phyloP scores from a whole-genome alignment of 495 filamentous ascomycete genomes.

The Poronia punctata region DNA sequence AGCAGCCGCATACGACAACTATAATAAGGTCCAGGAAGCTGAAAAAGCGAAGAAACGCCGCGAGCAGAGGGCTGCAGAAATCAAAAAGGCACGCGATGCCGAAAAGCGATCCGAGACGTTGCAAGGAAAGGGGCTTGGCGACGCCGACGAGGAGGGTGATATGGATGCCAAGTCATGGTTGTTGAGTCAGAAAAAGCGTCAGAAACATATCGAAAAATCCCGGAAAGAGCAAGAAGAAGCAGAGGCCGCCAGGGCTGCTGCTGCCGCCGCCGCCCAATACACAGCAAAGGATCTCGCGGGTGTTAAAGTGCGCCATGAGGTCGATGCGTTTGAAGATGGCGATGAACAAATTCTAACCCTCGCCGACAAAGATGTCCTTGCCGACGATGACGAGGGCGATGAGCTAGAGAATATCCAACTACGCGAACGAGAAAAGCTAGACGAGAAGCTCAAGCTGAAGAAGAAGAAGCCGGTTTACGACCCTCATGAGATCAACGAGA shows the following conservation, averaged over 20 bases:
- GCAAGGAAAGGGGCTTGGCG: slow-evolving; percentile 73
- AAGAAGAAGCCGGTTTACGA: slow-evolving; percentile 90
- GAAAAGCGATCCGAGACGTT: slow-evolving; percentile 67
- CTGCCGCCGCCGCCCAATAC: slow-evolving; percentile 52
- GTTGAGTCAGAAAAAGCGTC: slow-evolving; percentile 76
- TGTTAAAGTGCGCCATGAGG: slow-evolving; percentile 83
- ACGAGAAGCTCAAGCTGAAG: slow-evolving; percentile 75
- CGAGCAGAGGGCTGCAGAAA: slow-evolving; percentile 66
- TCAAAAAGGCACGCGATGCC: slow-evolving; percentile 82
- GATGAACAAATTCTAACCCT: slow-evolving; percentile 84
- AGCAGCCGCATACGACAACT: slow-evolving; percentile 64
- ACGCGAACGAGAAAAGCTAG: slow-evolving; percentile 67
- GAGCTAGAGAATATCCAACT: slow-evolving; percentile 82
- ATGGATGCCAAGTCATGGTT: slow-evolving; percentile 81
- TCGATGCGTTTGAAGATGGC: slow-evolving; percentile 66
- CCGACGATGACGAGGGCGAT: slow-evolving; percentile 82
- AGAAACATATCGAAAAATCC: slow-evolving; percentile 79
- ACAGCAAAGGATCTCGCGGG: slow-evolving; percentile 79
- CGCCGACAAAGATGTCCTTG: slow-evolving; percentile 74
- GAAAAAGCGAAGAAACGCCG: slow-evolving; percentile 64
- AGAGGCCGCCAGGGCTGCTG: slow-evolving; percentile 40
- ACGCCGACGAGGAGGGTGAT: slow-evolving; percentile 57
- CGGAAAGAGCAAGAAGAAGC: slow-evolving; percentile 69
- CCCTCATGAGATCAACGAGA: slow-evolving; percentile 65
- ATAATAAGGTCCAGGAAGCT: slow-evolving; percentile 45